Base-by-base conservation (phyloP, 345 rosid species). In the Sonneratia alba region DNA sequence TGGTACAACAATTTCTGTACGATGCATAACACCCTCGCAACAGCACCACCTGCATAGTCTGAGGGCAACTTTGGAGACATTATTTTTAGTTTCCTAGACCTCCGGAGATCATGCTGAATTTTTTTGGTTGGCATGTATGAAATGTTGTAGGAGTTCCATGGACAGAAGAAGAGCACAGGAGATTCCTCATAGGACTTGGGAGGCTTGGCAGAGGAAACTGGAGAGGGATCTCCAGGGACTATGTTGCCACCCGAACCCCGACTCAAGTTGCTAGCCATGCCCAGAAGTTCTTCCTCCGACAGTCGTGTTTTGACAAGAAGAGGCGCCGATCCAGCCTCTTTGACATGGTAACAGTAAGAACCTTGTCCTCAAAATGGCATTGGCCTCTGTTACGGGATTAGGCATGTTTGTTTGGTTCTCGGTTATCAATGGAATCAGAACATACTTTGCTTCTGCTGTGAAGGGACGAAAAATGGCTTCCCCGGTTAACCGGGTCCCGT, bases 231-330 rank as follows among this genome's bases (percentile, higher is more conserved):
- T 85, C 93, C 3, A 83, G 76, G 63, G 77, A 81, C 78, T 87
- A 75, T 36, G 93, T 89, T 32, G 80, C 77, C 6, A 85, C 93
- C 36, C 85, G 93, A 79, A 86, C 90, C 65, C 89, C 93, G 13
- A 88, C 93, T 7, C 93, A 88, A 78, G 93, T 88, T 68, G 93
- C 93, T 0, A 88, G 93, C 51, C 93, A 88, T 78, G 93, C 93
- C 62, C 93, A 88, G 19, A 88, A 88, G 73, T 85, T 81, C 78
- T 89, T 89, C 66, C 93, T 89, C 53, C 81, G 91, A 55, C 88
- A 70, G 56, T 73, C 83, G 0, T 61, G 72, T 71, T 81, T 87
- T 72, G 65, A 70, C 82, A 85, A 83, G 75, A 86, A 81, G 87
- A 85, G 80, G 73, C 76, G 91, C 13, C 91, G 91, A 15, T 84